Conservation (phyloP, 257 asterid species). For the Lithospermum erythrorhizon region DNA sequence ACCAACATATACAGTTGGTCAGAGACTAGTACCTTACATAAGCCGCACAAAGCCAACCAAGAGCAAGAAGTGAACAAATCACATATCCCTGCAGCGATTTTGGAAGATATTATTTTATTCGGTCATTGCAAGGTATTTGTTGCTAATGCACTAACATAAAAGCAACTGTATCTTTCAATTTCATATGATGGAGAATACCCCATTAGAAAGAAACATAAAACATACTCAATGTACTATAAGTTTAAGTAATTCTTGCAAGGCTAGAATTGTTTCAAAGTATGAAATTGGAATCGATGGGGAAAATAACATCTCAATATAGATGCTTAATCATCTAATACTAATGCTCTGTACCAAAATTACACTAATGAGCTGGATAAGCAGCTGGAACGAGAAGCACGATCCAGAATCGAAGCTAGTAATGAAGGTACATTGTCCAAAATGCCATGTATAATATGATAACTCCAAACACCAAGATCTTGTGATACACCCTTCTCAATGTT, state of each 20-base stretch:
- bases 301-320: background rate
- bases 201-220: background rate
- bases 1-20: constrained; percentile 1
- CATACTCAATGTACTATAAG: background rate
- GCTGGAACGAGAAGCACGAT: no score
- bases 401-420: background rate
- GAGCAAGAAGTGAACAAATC: constrained; percentile 73
- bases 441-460: no score
- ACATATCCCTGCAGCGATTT: constrained; percentile 55
- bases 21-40: constrained; percentile 58
- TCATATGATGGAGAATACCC: no score
- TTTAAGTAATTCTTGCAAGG: no score
- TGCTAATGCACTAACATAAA: background rate
- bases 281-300: no score
- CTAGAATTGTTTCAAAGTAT: no score
- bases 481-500: background rate
- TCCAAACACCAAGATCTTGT: background rate
- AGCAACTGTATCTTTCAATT: no score
- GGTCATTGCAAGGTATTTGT: background rate
- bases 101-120: background rate
- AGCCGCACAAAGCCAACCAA: constrained; percentile 95
- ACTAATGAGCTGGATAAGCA: no score
- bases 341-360: no score
- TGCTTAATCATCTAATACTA: no score
- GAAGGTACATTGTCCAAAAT: background rate